Percentiles rank a stretch among this genome's conserved stretches.
Evolutionary conservation across 495 filamentous ascomycete species (phyloP).

Genomic region (Pyrenopolyporus hunteri): DNA sequence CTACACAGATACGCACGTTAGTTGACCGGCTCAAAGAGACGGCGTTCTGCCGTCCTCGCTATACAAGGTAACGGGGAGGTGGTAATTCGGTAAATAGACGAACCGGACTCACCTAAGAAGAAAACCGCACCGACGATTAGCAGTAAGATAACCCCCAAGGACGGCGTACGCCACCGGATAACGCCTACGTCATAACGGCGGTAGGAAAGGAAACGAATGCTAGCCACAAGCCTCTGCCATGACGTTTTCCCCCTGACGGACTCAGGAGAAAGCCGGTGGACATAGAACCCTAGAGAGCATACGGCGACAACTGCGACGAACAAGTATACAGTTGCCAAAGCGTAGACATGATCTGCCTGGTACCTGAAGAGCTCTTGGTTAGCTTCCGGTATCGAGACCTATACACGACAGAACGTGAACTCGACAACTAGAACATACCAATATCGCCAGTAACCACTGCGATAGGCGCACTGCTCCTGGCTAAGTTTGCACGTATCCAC

Average conservation of each 20-base stretch:
- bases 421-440: conserved; percentile 44
- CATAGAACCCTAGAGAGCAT: conserved; percentile 51
- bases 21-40: not conserved
- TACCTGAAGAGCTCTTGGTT: conserved; percentile 56
- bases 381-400: not conserved
- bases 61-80: too few relatives aligned
- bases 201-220: conserved; percentile 45
- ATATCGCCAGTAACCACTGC: conserved; percentile 53
- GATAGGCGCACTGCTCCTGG: conserved; percentile 55
- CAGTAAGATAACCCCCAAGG: conserved; percentile 52
- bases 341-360: conserved; percentile 59
- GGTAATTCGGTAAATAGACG: too few relatives aligned
- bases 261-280: conserved; percentile 29
- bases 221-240: conserved; percentile 23
- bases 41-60: too few relatives aligned
- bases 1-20: conserved; percentile 33
- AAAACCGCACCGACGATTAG: conserved; percentile 50
- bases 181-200: conserved; percentile 44
- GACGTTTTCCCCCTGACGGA: conserved; percentile 7
- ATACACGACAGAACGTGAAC: not conserved
- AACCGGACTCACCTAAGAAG: conserved; percentile 51
- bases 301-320: conserved; percentile 53
- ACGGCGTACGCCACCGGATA: conserved; percentile 51
- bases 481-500: conserved; percentile 54
- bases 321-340: conserved; percentile 57